Evolutionary conservation across 2,329 filamentous ascomycete species (phyloP).

Genomic region (Corniculantispora saksenae): DNA sequence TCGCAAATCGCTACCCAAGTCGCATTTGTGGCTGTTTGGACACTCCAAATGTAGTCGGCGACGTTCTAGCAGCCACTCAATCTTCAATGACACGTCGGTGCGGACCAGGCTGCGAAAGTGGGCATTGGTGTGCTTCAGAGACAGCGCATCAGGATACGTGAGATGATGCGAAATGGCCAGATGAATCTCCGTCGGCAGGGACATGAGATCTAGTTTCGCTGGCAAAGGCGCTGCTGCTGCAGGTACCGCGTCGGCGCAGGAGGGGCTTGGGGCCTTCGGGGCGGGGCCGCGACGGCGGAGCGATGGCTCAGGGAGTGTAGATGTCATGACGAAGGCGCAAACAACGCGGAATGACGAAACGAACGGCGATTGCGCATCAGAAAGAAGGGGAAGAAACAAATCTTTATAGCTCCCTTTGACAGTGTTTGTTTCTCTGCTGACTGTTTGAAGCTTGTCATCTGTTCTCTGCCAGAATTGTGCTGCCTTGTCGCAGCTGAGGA

Average conservation of each 20-base stretch:
- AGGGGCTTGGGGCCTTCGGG: neutral
- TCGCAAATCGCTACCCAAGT: conserved; percentile 58
- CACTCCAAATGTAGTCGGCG: conserved; percentile 65
- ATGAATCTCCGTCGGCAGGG: conserved; percentile 68
- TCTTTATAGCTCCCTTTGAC: neutral
- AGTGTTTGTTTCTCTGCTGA: neutral
- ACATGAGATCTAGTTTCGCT: conserved; percentile 35
- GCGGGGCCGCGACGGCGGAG: conserved; percentile 8
- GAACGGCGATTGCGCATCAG: no score
- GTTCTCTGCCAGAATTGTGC: conserved; percentile 8
- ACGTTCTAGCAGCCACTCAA: conserved; percentile 68
- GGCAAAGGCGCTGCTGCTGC: neutral
- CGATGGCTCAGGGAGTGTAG: neutral
- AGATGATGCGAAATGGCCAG: conserved; percentile 61
- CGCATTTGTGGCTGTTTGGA: conserved; percentile 59
- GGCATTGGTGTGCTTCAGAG: conserved; percentile 65
- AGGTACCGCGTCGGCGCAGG: no score
- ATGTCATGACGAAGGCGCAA: neutral
- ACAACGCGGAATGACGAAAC: no score
- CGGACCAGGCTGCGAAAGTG: conserved; percentile 66
- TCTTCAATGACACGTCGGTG: conserved; percentile 65
- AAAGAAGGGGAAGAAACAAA: no score
- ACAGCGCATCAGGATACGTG: conserved; percentile 70
- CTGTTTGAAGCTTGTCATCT: neutral
- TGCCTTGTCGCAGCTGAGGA: conserved; percentile 3